Evolutionary conservation across 2,329 filamentous ascomycete species (phyloP).

Genomic region (Mycosphaerella sp.): DNA sequence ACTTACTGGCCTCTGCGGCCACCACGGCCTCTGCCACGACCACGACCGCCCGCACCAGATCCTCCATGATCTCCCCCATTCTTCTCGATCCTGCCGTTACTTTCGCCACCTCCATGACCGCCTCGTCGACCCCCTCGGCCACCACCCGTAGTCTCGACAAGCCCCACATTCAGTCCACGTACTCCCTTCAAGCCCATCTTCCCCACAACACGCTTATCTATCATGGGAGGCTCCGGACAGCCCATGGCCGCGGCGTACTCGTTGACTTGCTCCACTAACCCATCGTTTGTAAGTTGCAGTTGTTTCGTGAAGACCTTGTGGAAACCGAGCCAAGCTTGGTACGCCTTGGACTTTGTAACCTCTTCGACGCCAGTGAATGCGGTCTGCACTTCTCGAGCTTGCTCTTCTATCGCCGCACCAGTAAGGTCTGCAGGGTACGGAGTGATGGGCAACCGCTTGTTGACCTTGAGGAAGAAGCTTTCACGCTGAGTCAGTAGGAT

Average conservation of each 20-base stretch:
- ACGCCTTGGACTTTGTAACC: constrained; percentile 39
- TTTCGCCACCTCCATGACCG: constrained; percentile 6
- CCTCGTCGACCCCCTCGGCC: constrained; percentile 1
- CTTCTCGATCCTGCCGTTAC: constrained; percentile 2
- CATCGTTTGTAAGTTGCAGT: constrained; percentile 35
- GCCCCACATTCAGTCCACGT: constrained; percentile 36
- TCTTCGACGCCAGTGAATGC: constrained; percentile 37
- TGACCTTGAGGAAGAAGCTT: constrained; percentile 46
- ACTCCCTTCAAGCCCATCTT: constrained; percentile 47
- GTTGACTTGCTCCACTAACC: constrained; percentile 41
- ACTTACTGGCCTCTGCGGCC: constrained; percentile 22
- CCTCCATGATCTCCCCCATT: not conserved
- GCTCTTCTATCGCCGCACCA: constrained; percentile 26
- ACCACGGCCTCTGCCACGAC: constrained; percentile 1
- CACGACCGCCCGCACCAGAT: not conserved
- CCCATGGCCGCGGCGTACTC: constrained; percentile 41
- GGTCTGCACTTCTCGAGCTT: constrained; percentile 24
- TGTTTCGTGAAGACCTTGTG: constrained; percentile 43
- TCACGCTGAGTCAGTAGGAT: constrained; percentile 50
- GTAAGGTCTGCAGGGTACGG: constrained; percentile 44
- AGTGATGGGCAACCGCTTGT: constrained; percentile 47
- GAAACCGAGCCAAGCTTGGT: constrained; percentile 45
- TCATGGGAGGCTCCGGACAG: constrained; percentile 42
- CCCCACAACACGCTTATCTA: constrained; percentile 42
- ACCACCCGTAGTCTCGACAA: constrained; percentile 2